Percentiles rank a stretch among this genome's conserved stretches.
Evolutionary conservation across 2,329 filamentous ascomycete genomes (phyloP).

Genomic region (Cladosporium sp.): DNA sequence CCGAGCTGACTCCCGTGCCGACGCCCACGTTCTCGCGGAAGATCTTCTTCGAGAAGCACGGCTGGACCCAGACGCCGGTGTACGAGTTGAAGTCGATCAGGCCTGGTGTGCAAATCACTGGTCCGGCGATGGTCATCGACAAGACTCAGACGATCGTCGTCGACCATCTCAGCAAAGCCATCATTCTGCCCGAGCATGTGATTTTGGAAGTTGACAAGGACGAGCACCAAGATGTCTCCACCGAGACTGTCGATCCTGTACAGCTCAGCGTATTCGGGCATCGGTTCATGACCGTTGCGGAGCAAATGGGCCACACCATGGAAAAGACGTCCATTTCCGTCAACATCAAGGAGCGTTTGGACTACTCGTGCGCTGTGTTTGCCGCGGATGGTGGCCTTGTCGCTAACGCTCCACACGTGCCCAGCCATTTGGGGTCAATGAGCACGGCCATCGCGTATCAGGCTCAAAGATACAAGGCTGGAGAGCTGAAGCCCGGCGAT

Average conservation of each 20-base stretch:
- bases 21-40: conserved; percentile 39
- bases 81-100: conserved; percentile 23
- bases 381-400: conserved; percentile 40
- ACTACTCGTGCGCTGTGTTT: conserved; percentile 44
- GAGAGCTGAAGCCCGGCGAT: conserved; percentile 35
- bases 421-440: conserved; percentile 42
- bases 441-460: conserved; percentile 39
- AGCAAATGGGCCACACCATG: conserved; percentile 56
- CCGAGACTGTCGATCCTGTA: conserved; percentile 38
- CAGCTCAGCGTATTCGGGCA: conserved; percentile 53
- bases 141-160: conserved; percentile 46
- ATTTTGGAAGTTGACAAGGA: conserved; percentile 63
- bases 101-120: conserved; percentile 21
- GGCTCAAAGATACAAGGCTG: conserved; percentile 39
- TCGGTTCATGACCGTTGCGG: conserved; percentile 56
- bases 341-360: conserved; percentile 42
- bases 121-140: conserved; percentile 35
- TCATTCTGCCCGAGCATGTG: conserved; percentile 35
- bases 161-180: conserved; percentile 34
- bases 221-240: conserved; percentile 31
- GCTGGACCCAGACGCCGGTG: conserved; percentile 65
- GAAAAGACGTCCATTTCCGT: conserved; percentile 54
- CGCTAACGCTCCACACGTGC: conserved; percentile 41
- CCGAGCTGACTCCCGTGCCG: conserved; percentile 61
- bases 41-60: conserved; percentile 77